Evolutionary conservation across 1,284 basidiomycete species (phyloP).

Genomic region (Trametes sp.): DNA sequence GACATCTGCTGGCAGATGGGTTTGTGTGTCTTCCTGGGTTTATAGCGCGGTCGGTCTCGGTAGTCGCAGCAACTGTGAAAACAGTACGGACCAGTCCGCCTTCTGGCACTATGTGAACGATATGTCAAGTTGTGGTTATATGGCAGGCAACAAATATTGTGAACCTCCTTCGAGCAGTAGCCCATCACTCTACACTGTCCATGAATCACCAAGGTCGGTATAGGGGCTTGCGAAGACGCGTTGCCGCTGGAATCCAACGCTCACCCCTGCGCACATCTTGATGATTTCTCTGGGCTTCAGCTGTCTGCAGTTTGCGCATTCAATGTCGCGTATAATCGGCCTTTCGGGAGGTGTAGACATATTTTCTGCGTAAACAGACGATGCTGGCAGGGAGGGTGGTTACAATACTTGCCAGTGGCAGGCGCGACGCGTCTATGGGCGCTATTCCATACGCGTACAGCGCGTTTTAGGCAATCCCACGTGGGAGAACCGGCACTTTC

Average conservation of each 20-base stretch:
- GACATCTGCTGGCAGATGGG: conserved; percentile 8
- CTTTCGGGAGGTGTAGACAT: background rate
- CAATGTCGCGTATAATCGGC: conserved; percentile 6
- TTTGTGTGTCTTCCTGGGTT: conserved; percentile 17
- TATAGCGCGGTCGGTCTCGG: background rate
- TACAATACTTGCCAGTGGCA: background rate
- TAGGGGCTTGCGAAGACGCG: no score
- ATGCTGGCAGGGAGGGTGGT: background rate
- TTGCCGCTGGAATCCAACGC: no score
- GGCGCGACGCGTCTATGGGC: conserved; percentile 16
- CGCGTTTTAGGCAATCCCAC: conserved; percentile 15
- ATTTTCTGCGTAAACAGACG: background rate
- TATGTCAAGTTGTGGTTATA: no score
- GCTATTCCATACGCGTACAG: conserved; percentile 3
- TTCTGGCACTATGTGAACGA: conserved; percentile 18
- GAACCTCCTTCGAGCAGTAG: conserved; percentile 27
- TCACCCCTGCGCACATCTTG: conserved; percentile 26
- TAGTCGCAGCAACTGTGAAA: background rate
- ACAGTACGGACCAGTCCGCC: conserved; percentile 19
- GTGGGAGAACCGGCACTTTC: conserved; percentile 17
- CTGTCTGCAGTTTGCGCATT: conserved; percentile 21
- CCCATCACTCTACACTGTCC: conserved; percentile 28
- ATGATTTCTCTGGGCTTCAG: conserved; percentile 9
- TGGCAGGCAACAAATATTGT: no score
- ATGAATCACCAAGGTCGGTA: background rate